Percentiles rank a stretch among this genome's conserved stretches.
Evolutionary conservation across 495 filamentous ascomycete species (phyloP).

Genomic region (Penicillium robsamsonii): DNA sequence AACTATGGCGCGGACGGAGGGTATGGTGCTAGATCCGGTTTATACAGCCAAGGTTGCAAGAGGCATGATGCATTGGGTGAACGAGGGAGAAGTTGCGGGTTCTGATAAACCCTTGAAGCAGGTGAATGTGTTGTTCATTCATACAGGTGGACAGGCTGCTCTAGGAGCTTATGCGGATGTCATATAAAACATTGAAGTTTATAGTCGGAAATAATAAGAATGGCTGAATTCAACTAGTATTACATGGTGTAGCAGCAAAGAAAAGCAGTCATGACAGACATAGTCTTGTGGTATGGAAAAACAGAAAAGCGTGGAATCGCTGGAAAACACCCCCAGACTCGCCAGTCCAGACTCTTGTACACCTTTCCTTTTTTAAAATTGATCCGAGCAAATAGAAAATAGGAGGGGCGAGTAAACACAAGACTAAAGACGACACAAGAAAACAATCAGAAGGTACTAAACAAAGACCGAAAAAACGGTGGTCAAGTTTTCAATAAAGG

Average conservation of each 20-base stretch:
- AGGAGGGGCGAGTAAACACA: slow-evolving; percentile 10
- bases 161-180: slow-evolving; percentile 36
- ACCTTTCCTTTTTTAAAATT: slow-evolving; percentile 23
- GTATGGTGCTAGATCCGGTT: slow-evolving; percentile 37
- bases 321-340: slow-evolving; percentile 24
- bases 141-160: slow-evolving; percentile 42
- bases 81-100: slow-evolving; percentile 23
- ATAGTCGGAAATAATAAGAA: slow-evolving; percentile 7
- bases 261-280: slow-evolving; percentile 26
- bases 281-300: slow-evolving; percentile 18
- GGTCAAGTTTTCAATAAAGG: slow-evolving; percentile 5
- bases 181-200: slow-evolving; percentile 1
- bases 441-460: slow-evolving; percentile 2
- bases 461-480: slow-evolving; percentile 8
- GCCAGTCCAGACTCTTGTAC: slow-evolving; percentile 21
- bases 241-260: slow-evolving; percentile 25
- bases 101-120: slow-evolving; percentile 11
- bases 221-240: slow-evolving; percentile 30
- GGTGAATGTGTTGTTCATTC: slow-evolving; percentile 41
- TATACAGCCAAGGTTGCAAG: slow-evolving; percentile 39
- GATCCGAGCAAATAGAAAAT: slow-evolving; percentile 8
- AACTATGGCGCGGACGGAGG: slow-evolving; percentile 30
- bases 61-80: slow-evolving; percentile 33
- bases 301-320: slow-evolving; percentile 16
- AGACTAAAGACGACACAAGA: slow-evolving; percentile 10